Evolutionary conservation across 495 filamentous ascomycete species (phyloP).

Genomic region (Letharia columbiana): DNA sequence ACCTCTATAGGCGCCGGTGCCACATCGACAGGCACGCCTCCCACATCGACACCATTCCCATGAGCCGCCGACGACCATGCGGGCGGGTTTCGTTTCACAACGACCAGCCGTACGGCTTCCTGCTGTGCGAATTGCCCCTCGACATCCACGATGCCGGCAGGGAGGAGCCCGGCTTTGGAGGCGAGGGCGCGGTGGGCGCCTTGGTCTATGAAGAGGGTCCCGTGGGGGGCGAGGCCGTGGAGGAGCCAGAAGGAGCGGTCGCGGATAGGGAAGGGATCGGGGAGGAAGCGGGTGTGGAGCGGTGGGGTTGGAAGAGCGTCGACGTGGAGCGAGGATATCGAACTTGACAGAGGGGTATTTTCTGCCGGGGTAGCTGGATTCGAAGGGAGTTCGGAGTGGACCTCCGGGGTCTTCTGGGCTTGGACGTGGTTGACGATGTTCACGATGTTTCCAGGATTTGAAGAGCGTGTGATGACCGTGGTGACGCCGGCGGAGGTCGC

Average conservation of each 20-base stretch:
- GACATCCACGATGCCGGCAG: conserved; percentile 82
- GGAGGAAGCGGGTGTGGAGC: conserved; percentile 87
- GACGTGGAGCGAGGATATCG: conserved; percentile 33
- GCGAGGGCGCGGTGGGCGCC: conserved; percentile 73
- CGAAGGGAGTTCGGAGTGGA: conserved; percentile 19
- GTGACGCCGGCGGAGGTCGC: conserved; percentile 94
- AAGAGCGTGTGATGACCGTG: conserved; percentile 86
- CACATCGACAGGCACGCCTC: conserved; percentile 27
- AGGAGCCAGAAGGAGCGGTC: conserved; percentile 96
- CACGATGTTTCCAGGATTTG: conserved; percentile 83
- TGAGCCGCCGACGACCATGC: conserved; percentile 12
- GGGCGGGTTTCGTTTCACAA: conserved; percentile 49
- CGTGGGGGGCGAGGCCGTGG: conserved; percentile 85
- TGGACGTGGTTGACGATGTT: conserved; percentile 80
- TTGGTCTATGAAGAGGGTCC: conserved; percentile 82
- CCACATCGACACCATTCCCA: conserved; percentile 4
- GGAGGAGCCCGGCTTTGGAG: conserved; percentile 80
- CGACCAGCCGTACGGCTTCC: conserved; percentile 77
- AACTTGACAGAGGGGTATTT: conserved; percentile 30
- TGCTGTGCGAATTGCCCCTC: conserved; percentile 83
- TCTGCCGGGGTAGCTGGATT: conserved; percentile 22
- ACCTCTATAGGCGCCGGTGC: conserved; percentile 61
- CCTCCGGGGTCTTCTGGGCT: conserved; percentile 23
- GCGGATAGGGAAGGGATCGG: conserved; percentile 74
- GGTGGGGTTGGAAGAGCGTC: conserved; percentile 38